A percentile compares a stretch with the other conserved stretches of the same genome.
phyloP scores from a whole-genome alignment of 169 alveolate genomes.

The Eimeria falciformis region DNA sequence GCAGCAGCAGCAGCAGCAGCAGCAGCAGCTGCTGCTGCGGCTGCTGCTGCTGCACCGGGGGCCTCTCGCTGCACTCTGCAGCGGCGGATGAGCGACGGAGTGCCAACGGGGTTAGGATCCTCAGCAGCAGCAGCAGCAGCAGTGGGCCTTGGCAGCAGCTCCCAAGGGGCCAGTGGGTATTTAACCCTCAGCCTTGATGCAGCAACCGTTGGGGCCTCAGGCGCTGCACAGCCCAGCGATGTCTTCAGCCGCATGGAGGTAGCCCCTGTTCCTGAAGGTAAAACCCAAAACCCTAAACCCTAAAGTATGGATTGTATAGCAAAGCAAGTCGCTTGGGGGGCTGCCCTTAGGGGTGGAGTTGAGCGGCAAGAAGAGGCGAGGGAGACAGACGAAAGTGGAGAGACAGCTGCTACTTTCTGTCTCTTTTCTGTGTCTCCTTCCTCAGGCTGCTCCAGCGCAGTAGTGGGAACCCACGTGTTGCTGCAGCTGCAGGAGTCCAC shows the following conservation, averaged over 20 bases:
- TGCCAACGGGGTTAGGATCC: not conserved
- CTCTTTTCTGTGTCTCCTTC: not conserved
- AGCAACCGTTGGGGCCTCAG: not conserved
- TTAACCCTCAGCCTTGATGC: conserved; percentile 5
- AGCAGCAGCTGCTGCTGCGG: not conserved
- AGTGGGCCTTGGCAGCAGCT: not conserved
- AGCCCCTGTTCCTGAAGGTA: conserved; percentile 56
- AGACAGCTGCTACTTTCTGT: not conserved
- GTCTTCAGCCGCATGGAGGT: conserved; percentile 53
- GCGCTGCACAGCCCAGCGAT: conserved; percentile 58
- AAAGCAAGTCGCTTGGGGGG: not conserved
- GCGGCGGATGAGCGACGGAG: conserved; percentile 52
- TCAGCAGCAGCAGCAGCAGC: not conserved
- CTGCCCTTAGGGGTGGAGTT: too few relatives aligned
- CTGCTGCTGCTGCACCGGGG: not conserved
- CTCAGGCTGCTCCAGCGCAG: not conserved
- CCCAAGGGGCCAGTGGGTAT: not conserved
- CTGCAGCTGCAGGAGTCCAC: not conserved
- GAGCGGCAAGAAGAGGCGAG: not conserved
- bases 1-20: conserved; percentile 16
- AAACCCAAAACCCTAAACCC: not conserved
- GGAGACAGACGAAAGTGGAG: not conserved
- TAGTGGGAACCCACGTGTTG: not conserved
- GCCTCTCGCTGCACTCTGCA: not conserved
- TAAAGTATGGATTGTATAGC: not conserved